phyloP scores from a whole-genome alignment of 2,329 filamentous ascomycete genomes.

The Mycosphaerella arachidis region DNA sequence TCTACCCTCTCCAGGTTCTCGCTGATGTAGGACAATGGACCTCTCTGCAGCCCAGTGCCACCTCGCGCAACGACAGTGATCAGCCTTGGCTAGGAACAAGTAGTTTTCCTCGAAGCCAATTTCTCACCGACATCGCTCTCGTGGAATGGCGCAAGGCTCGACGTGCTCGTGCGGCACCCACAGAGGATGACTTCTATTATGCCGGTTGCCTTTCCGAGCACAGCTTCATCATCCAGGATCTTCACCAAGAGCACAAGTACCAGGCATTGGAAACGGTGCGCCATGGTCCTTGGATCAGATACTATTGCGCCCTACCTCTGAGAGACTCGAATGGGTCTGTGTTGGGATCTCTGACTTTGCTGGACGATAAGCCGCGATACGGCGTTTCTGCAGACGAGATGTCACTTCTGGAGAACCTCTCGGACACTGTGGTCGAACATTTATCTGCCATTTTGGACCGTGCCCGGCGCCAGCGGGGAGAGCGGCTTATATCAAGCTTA shows the following conservation, averaged over 20 bases:
- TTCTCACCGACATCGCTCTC: slow-evolving; percentile 32
- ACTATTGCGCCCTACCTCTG: slow-evolving; percentile 59
- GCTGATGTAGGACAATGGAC: slow-evolving; percentile 49
- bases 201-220: slow-evolving; percentile 20
- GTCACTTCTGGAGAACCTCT: slow-evolving; percentile 55
- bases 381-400: slow-evolving; percentile 49
- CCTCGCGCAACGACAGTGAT: slow-evolving; percentile 23
- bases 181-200: slow-evolving; percentile 19
- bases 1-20: slow-evolving; percentile 24
- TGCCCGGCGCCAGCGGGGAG: slow-evolving; percentile 50
- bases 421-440: slow-evolving; percentile 56
- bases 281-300: slow-evolving; percentile 27
- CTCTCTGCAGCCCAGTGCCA: slow-evolving; percentile 35
- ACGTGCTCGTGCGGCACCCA: slow-evolving; percentile 20
- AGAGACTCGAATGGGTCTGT: slow-evolving; percentile 52
- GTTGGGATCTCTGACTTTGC: slow-evolving; percentile 56
- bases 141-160: slow-evolving; percentile 22
- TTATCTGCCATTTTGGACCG: slow-evolving; percentile 52
- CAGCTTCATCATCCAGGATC: slow-evolving; percentile 25
- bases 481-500: slow-evolving; percentile 51
- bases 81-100: slow-evolving; percentile 36
- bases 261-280: slow-evolving; percentile 10
- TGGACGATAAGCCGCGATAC: slow-evolving; percentile 54
- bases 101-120: slow-evolving; percentile 31
- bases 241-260: slow-evolving; percentile 7